Percentiles rank a stretch among this genome's conserved stretches.
Evolutionary conservation across 768 basidiomycete species (phyloP).

Genomic region (Gelatoporia subvermispora): DNA sequence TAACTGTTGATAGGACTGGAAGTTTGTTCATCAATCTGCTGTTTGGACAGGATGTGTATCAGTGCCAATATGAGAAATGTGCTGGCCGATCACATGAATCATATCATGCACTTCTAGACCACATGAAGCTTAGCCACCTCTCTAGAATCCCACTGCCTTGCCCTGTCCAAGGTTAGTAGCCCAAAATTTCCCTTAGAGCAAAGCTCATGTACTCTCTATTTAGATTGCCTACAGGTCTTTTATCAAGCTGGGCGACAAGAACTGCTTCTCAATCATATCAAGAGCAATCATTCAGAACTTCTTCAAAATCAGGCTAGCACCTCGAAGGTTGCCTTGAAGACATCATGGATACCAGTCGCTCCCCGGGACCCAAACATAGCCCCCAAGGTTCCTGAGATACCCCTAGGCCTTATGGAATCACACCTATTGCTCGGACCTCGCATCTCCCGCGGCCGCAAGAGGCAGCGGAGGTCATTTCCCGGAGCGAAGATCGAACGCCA

Average conservation of each 20-base stretch:
- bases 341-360: background rate
- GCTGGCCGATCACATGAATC: slow-evolving; percentile 4
- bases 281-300: background rate
- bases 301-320: background rate
- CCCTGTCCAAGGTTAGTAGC: slow-evolving; percentile 9
- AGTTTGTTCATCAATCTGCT: too few species aligned
- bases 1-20: background rate
- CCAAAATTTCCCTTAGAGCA: background rate
- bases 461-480: background rate
- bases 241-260: background rate
- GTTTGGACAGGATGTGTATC: background rate
- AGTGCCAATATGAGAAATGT: slow-evolving; percentile 9
- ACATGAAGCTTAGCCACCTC: slow-evolving; percentile 13
- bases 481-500: slow-evolving; percentile 20
- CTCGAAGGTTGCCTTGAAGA: background rate
- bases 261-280: background rate
- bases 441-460: background rate
- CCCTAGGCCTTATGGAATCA: background rate
- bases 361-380: background rate
- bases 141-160: slow-evolving; percentile 10
- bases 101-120: slow-evolving; percentile 6
- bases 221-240: background rate
- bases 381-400: background rate
- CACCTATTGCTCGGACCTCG: background rate
- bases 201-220: background rate